Percentiles rank a stretch among this genome's conserved stretches.
phyloP scores from a whole-genome alignment of 148 eudicot species.

The Agrostemma githago region DNA sequence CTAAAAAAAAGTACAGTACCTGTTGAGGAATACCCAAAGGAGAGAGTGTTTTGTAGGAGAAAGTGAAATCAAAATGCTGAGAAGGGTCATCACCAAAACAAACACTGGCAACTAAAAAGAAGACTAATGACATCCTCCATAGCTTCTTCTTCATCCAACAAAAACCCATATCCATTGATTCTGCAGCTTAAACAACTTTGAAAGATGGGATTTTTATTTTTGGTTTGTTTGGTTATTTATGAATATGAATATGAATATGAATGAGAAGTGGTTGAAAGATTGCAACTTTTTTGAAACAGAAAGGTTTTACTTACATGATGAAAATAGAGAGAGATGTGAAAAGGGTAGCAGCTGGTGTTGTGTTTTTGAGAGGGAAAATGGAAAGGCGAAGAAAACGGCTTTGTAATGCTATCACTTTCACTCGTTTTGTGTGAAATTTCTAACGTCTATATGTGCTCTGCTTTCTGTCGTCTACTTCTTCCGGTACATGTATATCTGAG shows the following conservation, averaged over 20 bases:
- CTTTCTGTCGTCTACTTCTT: background rate
- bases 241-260: too few species aligned
- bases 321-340: background rate
- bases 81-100: constrained; percentile 52
- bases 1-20: constrained; percentile 21
- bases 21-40: constrained; percentile 39
- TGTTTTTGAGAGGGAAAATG: constrained; percentile 6
- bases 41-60: constrained; percentile 34
- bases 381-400: constrained; percentile 19
- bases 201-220: background rate
- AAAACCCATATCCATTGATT: background rate
- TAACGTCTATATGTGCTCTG: background rate
- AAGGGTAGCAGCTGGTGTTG: background rate
- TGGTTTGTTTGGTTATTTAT: background rate
- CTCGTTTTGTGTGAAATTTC: background rate
- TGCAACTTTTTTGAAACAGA: background rate
- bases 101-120: constrained; percentile 12
- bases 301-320: constrained; percentile 1
- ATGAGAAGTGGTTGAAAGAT: background rate
- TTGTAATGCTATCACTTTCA: background rate
- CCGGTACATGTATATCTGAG: too few species aligned
- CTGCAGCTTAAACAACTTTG: background rate
- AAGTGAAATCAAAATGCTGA: constrained; percentile 19
- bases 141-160: background rate
- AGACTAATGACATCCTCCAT: background rate